phyloP scores from a whole-genome alignment of 345 rosid genomes.

The Viola odorata region DNA sequence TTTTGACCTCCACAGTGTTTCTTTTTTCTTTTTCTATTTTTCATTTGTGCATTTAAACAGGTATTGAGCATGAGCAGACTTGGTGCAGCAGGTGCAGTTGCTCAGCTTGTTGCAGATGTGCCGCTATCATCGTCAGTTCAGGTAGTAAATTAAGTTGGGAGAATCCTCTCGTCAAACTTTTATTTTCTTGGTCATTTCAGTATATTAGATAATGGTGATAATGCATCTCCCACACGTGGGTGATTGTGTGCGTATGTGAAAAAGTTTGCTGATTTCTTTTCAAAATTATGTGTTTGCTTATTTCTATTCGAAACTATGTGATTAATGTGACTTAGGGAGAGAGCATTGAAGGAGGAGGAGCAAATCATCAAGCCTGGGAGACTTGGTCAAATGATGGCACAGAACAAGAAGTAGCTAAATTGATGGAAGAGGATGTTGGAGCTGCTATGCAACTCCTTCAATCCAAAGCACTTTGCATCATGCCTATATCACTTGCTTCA shows the following conservation, averaged over 20 bases:
- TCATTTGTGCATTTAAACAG: constrained; percentile 25
- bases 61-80: constrained; percentile 72
- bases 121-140: constrained; percentile 46
- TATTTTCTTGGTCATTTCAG: not conserved
- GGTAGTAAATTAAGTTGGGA: constrained; percentile 29
- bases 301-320: not conserved
- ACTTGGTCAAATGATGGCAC: constrained; percentile 70
- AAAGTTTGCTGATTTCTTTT: not conserved
- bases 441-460: constrained; percentile 82
- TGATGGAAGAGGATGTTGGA: constrained; percentile 78
- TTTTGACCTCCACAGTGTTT: not conserved
- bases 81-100: constrained; percentile 69
- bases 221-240: too few relatives aligned
- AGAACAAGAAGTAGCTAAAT: constrained; percentile 61
- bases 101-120: constrained; percentile 67
- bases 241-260: too few relatives aligned
- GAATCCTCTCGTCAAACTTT: not conserved
- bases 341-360: constrained; percentile 40
- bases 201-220: not conserved
- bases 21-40: not conserved
- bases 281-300: not conserved
- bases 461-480: constrained; percentile 74
- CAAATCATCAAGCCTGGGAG: constrained; percentile 51
- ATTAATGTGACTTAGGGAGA: constrained; percentile 37
- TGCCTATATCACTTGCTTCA: constrained; percentile 64